Evolutionary conservation across 2,329 filamentous ascomycete genomes (phyloP).

Genomic region (Alternaria dauci): DNA sequence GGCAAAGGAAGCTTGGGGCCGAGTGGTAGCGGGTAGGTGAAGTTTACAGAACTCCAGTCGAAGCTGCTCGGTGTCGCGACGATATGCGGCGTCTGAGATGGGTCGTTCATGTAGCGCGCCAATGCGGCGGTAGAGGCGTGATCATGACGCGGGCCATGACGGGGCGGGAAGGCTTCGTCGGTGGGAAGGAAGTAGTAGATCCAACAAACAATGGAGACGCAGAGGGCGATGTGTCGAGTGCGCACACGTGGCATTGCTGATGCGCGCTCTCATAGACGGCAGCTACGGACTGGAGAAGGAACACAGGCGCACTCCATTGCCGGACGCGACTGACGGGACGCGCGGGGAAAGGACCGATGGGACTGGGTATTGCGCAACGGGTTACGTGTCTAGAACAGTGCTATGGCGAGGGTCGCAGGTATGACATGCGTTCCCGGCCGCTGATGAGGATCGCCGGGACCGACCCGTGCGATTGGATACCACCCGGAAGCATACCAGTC

Average conservation of each 20-base stretch:
- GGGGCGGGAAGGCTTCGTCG: slow-evolving; percentile 15
- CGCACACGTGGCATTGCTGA: slow-evolving; percentile 41
- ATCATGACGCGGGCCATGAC: slow-evolving; percentile 6
- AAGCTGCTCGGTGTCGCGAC: slow-evolving; percentile 39
- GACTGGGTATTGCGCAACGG: slow-evolving; percentile 18
- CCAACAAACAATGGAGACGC: slow-evolving; percentile 36
- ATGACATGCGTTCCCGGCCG: neutral
- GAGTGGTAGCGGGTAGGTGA: slow-evolving; percentile 38
- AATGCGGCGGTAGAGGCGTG: slow-evolving; percentile 32
- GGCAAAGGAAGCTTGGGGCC: slow-evolving; percentile 40
- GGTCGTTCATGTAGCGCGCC: slow-evolving; percentile 47
- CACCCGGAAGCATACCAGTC: neutral
- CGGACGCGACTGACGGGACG: slow-evolving; percentile 1
- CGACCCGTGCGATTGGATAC: neutral
- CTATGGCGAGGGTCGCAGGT: neutral
- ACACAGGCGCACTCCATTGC: slow-evolving; percentile 18
- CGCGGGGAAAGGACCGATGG: slow-evolving; percentile 2
- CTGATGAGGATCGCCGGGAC: neutral
- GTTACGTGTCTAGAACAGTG: slow-evolving; percentile 16
- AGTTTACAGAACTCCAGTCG: slow-evolving; percentile 42
- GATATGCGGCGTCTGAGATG: slow-evolving; percentile 31
- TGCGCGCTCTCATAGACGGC: slow-evolving; percentile 16
- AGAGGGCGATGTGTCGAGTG: slow-evolving; percentile 36
- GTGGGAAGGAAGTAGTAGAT: slow-evolving; percentile 39
- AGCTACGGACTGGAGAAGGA: slow-evolving; percentile 5